Conservation (phyloP, 75 land plant species). For the Pinus tabuliformis region DNA sequence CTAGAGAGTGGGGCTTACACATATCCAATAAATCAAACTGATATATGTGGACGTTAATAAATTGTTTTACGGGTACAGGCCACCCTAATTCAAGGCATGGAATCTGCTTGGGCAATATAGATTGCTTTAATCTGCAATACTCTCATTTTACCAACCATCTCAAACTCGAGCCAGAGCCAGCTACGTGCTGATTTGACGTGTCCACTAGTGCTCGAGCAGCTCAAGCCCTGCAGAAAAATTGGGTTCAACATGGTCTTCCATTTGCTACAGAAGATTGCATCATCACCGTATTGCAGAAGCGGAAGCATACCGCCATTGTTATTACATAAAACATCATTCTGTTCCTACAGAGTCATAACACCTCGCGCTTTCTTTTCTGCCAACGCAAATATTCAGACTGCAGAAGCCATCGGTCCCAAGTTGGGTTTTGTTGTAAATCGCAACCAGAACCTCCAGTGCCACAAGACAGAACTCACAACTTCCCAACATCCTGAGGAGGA, state of each 20-base stretch:
- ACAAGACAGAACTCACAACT: neutral
- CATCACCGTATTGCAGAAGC: neutral
- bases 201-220: too few species aligned
- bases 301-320: neutral
- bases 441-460: neutral
- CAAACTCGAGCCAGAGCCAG: too few species aligned
- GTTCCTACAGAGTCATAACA: neutral
- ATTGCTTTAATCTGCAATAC: too few species aligned
- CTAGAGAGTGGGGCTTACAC: too few species aligned
- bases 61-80: too few species aligned
- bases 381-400: neutral
- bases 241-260: conserved; percentile 1
- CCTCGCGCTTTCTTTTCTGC: neutral
- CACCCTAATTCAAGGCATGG: too few species aligned
- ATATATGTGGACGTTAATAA: too few species aligned
- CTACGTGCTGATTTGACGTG: too few species aligned
- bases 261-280: neutral
- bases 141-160: too few species aligned
- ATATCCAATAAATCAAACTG: too few species aligned
- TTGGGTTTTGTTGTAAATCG: neutral
- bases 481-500: conserved; percentile 2
- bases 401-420: neutral
- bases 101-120: too few species aligned
- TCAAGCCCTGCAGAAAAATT: neutral
- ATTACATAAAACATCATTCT: neutral